These are phyloP conservation scores for Termitomyces sp. DNA, from an alignment of 768 basidiomycete species.

Conservation along the genomic window DNA sequence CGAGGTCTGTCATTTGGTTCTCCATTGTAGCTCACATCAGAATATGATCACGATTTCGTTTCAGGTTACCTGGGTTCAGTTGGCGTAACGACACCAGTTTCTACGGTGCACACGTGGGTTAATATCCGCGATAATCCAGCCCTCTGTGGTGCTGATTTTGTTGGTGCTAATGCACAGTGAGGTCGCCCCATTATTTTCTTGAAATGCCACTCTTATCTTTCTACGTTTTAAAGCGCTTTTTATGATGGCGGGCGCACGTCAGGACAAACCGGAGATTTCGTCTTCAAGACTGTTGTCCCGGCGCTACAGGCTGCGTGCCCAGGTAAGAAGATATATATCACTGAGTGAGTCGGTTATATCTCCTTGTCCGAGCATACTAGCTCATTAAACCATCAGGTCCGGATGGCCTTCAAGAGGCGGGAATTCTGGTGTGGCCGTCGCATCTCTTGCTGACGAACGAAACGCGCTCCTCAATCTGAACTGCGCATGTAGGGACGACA, in stretches of 20 bases:
- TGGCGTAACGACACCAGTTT: conserved; percentile 29
- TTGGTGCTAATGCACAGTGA: conserved; percentile 36
- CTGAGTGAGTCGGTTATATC: conserved; percentile 22
- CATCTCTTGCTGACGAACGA: conserved; percentile 26
- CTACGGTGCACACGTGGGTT: conserved; percentile 35
- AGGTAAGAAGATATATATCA: conserved; percentile 30
- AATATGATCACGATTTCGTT: neutral
- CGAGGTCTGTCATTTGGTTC: conserved; percentile 19
- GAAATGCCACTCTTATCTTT: neutral
- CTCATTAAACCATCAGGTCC: conserved; percentile 16
- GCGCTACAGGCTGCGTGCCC: conserved; percentile 30
- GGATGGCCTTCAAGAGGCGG: conserved; percentile 38
- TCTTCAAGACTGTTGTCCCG: conserved; percentile 34
- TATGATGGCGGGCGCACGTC: conserved; percentile 28
- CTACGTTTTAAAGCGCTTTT: conserved; percentile 23
- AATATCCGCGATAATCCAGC: conserved; percentile 24
- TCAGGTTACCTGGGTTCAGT: conserved; percentile 27
- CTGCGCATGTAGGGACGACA: conserved; percentile 27
- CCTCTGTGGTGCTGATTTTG: conserved; percentile 32
- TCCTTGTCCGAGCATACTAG: neutral
- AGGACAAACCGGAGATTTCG: conserved; percentile 30
- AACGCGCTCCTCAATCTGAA: conserved; percentile 30
- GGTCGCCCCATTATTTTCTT: neutral
- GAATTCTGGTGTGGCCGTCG: conserved; percentile 22
- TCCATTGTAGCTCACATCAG: neutral